Evolutionary conservation across 2,329 filamentous ascomycete species (phyloP).

Genomic region (Alternaria novae-zelandiae): DNA sequence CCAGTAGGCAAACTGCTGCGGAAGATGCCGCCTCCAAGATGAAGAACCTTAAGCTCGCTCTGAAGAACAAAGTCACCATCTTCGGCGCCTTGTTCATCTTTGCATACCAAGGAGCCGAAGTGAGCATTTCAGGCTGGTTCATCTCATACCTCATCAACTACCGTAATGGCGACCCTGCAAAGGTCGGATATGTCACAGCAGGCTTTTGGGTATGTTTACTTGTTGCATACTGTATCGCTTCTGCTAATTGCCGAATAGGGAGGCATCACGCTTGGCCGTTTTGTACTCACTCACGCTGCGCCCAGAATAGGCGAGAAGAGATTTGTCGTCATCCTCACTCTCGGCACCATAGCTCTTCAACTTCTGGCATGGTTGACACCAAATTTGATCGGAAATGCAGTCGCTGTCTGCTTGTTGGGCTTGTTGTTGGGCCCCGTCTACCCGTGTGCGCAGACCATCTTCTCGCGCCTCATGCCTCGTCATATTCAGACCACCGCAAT

Average conservation of each 20-base stretch:
- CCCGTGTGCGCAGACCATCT: slow-evolving; percentile 71
- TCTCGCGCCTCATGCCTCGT: slow-evolving; percentile 65
- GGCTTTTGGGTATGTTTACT: slow-evolving; percentile 64
- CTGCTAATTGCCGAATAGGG: slow-evolving; percentile 55
- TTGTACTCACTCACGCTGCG: slow-evolving; percentile 71
- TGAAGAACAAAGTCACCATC: slow-evolving; percentile 66
- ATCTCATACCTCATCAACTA: slow-evolving; percentile 81
- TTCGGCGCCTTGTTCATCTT: slow-evolving; percentile 84
- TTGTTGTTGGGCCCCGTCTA: slow-evolving; percentile 80
- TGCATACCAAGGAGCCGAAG: slow-evolving; percentile 83
- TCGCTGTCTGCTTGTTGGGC: slow-evolving; percentile 66
- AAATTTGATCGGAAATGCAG: slow-evolving; percentile 65
- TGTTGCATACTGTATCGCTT: neutral
- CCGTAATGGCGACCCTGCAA: slow-evolving; percentile 70
- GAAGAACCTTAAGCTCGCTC: slow-evolving; percentile 58
- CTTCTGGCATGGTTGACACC: slow-evolving; percentile 80
- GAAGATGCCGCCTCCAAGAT: slow-evolving; percentile 52
- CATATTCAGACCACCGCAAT: slow-evolving; percentile 68
- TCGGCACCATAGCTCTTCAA: slow-evolving; percentile 71
- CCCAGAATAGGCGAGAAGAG: slow-evolving; percentile 72
- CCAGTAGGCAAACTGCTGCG: slow-evolving; percentile 48
- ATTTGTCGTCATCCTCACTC: slow-evolving; percentile 69
- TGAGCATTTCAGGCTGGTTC: slow-evolving; percentile 84
- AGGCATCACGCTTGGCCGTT: slow-evolving; percentile 78
- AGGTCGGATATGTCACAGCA: slow-evolving; percentile 80